A percentile compares a stretch with the other conserved stretches of the same genome.
phyloP scores from a whole-genome alignment of 192 early-diverging fungal genomes.

The Coemansia sp. region DNA sequence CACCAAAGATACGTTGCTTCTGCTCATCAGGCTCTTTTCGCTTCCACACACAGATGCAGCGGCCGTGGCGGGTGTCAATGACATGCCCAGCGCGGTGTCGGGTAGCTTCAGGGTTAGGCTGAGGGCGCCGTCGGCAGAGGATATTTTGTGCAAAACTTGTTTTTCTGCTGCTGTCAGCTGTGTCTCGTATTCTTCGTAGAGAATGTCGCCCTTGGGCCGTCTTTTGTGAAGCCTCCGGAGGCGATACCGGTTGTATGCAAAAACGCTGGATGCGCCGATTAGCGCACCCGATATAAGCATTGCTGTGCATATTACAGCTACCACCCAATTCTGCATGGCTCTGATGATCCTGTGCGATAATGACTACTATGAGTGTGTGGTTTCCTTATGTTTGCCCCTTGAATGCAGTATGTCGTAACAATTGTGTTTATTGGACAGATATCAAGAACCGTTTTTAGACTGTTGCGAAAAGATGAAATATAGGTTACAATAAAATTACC shows the following conservation, averaged over 20 bases:
- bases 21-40: slow-evolving; percentile 5
- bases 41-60: slow-evolving; percentile 9
- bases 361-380: too few species aligned
- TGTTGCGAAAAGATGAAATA: not conserved
- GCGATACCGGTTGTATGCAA: not conserved
- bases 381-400: too few species aligned
- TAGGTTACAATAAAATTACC: not conserved
- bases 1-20: not conserved
- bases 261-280: slow-evolving; percentile 8
- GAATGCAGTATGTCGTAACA: not conserved
- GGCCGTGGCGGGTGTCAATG: slow-evolving; percentile 9
- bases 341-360: not conserved
- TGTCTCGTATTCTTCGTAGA: slow-evolving; percentile 27
- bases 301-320: slow-evolving; percentile 13
- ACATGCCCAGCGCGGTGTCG: slow-evolving; percentile 28
- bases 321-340: slow-evolving; percentile 20
- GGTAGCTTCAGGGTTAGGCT: slow-evolving; percentile 34
- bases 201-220: not conserved
- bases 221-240: slow-evolving; percentile 2
- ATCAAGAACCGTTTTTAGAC: not conserved
- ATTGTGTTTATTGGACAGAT: not conserved
- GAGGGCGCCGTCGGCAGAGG: slow-evolving; percentile 20
- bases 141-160: slow-evolving; percentile 25
- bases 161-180: slow-evolving; percentile 37
- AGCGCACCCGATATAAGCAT: slow-evolving; percentile 1